Base-by-base conservation (phyloP, 805 yeast species). In the Teunomyces barrocoloradensis region DNA sequence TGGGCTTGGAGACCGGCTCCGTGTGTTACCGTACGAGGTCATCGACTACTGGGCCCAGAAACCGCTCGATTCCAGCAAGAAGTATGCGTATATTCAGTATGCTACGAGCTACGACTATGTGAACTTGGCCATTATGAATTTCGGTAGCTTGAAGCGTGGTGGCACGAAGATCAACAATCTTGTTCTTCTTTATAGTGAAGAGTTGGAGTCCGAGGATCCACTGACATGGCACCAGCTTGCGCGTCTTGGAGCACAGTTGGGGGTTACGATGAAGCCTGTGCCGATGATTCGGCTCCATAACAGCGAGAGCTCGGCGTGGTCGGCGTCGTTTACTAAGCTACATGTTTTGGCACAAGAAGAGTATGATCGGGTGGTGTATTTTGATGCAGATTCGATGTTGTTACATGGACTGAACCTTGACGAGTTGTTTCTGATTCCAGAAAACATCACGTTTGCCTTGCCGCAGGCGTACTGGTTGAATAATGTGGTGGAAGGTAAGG, bases 1-100 rank as follows among this genome's bases (percentile, higher is more conserved):
- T 4, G 60, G 58, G n/a, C 50, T 54, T 13, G 43, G 44, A 10
- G 35, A 47, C 6, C 53, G 54, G 15, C 46, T 64, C 12, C 47
- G 58, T 25, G 63, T 63, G 4, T 9, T 64, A 6, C 67, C 68
- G 7, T 52, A 50, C n/a, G 61, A 55, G 29, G 56, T 58, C 13
- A 53, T 61, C 9, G 49, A 56, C 25, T 38, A 48, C 36, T 58
- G 46, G 38, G 57, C 51, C 20, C 39, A 44, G 4, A 37, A 48
- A 3, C 9, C 33, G 3, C 37, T 41, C 9, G 43, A 48, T n/a
- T 29, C 43, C 21, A 33, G 50, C 21, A 47, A 52, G 1, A 65
- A 68, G 46, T 67, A 61, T 35, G 87, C 86, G 0, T 84, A 84
- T 57, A 79, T 82, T 4, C 79, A 79, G 44, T 83, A 83, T 60